Evolutionary conservation across 2,329 filamentous ascomycete genomes (phyloP).

Genomic region (Plectosphaerella sp.): DNA sequence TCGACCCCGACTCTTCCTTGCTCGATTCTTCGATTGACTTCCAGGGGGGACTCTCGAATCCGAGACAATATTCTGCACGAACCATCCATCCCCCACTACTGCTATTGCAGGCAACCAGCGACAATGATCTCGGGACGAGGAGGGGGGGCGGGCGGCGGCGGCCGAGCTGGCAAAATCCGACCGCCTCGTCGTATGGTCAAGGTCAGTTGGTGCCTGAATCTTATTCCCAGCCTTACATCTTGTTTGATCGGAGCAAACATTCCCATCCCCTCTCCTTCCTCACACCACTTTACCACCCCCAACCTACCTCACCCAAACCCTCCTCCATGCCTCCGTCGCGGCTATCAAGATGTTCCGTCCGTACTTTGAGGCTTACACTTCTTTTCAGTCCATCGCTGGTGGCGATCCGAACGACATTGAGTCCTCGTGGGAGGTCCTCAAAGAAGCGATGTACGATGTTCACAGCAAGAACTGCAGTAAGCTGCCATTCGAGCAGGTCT

Average conservation of each 20-base stretch:
- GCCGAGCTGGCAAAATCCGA: slow-evolving; percentile 29
- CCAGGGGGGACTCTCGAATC: not conserved
- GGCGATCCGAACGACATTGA: slow-evolving; percentile 72
- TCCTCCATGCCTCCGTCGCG: not conserved
- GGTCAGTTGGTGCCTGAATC: slow-evolving; percentile 21
- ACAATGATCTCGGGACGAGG: slow-evolving; percentile 46
- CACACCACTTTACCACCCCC: not conserved
- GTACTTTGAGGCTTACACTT: not conserved
- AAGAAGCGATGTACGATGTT: slow-evolving; percentile 77
- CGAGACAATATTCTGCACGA: not conserved
- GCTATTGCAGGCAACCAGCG: not conserved
- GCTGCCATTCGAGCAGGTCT: slow-evolving; percentile 92
- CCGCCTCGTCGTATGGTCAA: slow-evolving; percentile 37
- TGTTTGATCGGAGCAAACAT: not conserved
- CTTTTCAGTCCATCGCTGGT: slow-evolving; percentile 26
- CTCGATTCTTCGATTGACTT: not conserved
- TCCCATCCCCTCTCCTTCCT: slow-evolving; percentile 1
- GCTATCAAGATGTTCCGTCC: not conserved
- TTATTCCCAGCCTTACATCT: too few species aligned
- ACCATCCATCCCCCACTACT: too few species aligned
- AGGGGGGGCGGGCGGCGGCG: slow-evolving; percentile 18
- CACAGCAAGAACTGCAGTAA: slow-evolving; percentile 86
- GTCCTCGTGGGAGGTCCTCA: slow-evolving; percentile 73
- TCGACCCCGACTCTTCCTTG: not conserved
- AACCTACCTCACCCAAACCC: not conserved